Evolutionary conservation across 2,329 filamentous ascomycete species (phyloP).

Genomic region (Neurospora sp.): DNA sequence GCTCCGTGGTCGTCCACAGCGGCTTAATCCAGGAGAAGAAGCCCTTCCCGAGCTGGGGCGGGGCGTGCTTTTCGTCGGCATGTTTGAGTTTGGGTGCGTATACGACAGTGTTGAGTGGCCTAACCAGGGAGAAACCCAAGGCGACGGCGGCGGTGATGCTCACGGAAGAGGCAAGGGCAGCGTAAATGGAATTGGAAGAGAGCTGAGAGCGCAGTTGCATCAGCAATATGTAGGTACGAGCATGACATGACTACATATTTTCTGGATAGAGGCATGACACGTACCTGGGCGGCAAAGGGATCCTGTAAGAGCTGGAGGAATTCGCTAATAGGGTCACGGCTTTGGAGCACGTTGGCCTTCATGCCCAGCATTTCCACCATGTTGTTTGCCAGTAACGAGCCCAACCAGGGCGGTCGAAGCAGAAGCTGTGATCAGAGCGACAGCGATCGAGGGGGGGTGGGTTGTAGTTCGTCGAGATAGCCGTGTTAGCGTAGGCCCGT

Average conservation of each 20-base stretch:
- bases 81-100: slow-evolving; percentile 93
- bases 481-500: neutral
- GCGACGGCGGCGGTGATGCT: slow-evolving; percentile 65
- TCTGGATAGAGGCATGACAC: slow-evolving; percentile 2
- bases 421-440: slow-evolving; percentile 6
- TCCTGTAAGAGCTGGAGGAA: slow-evolving; percentile 33
- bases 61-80: slow-evolving; percentile 80
- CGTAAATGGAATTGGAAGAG: slow-evolving; percentile 54
- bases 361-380: slow-evolving; percentile 8
- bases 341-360: slow-evolving; percentile 5
- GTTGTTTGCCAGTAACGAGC: neutral
- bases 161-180: slow-evolving; percentile 71
- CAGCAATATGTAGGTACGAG: slow-evolving; percentile 10
- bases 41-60: slow-evolving; percentile 77
- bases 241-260: neutral
- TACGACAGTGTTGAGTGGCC: slow-evolving; percentile 83
- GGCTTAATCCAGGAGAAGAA: slow-evolving; percentile 80
- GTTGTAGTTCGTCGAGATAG: neutral
- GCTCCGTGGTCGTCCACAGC: slow-evolving; percentile 67
- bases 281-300: slow-evolving; percentile 39
- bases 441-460: neutral
- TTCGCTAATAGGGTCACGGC: slow-evolving; percentile 9
- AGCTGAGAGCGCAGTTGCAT: slow-evolving; percentile 23
- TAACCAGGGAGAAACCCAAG: slow-evolving; percentile 75
- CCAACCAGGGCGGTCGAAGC: slow-evolving; percentile 4